A percentile compares a stretch with the other conserved stretches of the same genome.
phyloP scores from a whole-genome alignment of 2,329 filamentous ascomycete species.

The Blastomyces emzantsi region DNA sequence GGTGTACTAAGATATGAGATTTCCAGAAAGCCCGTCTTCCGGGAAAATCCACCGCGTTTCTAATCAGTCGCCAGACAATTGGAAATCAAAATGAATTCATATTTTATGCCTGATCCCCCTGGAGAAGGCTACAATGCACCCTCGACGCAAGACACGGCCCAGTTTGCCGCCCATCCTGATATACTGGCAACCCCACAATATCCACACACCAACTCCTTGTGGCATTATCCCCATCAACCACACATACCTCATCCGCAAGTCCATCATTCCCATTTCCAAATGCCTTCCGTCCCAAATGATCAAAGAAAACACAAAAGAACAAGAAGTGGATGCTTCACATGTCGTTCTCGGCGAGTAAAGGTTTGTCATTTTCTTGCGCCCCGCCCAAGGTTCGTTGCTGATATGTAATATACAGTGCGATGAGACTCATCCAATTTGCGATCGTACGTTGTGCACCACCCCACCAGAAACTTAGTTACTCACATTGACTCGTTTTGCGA shows the following conservation, averaged over 20 bases:
- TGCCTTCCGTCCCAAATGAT: conserved; percentile 37
- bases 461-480: conserved; percentile 13
- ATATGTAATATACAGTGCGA: conserved; percentile 58
- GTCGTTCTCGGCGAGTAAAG: conserved; percentile 78
- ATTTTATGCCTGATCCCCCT: conserved; percentile 2
- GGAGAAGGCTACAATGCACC: conserved; percentile 3
- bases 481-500: conserved; percentile 10
- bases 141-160: background rate
- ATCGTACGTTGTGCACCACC: conserved; percentile 43
- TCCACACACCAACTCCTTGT: conserved; percentile 37
- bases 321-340: conserved; percentile 88
- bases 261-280: conserved; percentile 25
- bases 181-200: conserved; percentile 18
- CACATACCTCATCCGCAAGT: conserved; percentile 22
- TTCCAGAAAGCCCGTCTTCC: conserved; percentile 16
- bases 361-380: conserved; percentile 27
- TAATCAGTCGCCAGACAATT: background rate
- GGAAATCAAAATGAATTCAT: conserved; percentile 7
- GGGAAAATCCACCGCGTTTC: background rate
- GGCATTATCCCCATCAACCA: conserved; percentile 29
- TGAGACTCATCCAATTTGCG: conserved; percentile 77
- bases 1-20: conserved; percentile 11
- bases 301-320: conserved; percentile 90
- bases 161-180: conserved; percentile 4
- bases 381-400: conserved; percentile 11